Evolutionary conservation across 2,329 filamentous ascomycete genomes (phyloP).

Genomic region (Colletotrichum acutatum): DNA sequence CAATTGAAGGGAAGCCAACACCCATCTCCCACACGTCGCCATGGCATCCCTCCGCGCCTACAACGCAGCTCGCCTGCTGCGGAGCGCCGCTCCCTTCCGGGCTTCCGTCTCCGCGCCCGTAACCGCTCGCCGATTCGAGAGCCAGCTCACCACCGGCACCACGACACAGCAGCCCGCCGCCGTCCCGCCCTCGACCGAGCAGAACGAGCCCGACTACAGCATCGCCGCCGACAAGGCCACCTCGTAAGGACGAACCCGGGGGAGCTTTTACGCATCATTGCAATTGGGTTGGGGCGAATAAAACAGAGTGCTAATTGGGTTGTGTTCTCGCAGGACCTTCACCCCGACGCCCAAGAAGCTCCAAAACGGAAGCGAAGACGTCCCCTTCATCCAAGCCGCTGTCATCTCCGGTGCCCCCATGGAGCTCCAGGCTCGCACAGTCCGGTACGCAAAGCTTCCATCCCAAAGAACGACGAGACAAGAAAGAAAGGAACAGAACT

Average conservation of each 20-base stretch:
- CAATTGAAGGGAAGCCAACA: slow-evolving; percentile 13
- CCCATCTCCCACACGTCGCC: slow-evolving; percentile 37
- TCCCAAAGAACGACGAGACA: background rate
- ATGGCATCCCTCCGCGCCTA: slow-evolving; percentile 77
- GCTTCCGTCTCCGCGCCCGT: slow-evolving; percentile 51
- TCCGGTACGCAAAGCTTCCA: slow-evolving; percentile 72
- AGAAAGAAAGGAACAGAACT: background rate
- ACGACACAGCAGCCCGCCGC: slow-evolving; percentile 42
- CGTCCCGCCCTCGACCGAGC: slow-evolving; percentile 51
- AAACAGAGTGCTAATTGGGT: slow-evolving; percentile 18
- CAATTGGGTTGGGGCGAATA: too few species aligned
- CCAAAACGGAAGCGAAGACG: slow-evolving; percentile 90
- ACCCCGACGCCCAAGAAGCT: slow-evolving; percentile 90
- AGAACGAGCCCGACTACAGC: slow-evolving; percentile 84
- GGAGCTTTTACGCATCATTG: too few species aligned
- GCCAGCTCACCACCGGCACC: slow-evolving; percentile 57
- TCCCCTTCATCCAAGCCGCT: slow-evolving; percentile 80
- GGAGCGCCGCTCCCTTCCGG: slow-evolving; percentile 53
- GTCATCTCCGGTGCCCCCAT: slow-evolving; percentile 91
- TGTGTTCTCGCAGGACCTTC: slow-evolving; percentile 73
- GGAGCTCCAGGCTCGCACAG: slow-evolving; percentile 92
- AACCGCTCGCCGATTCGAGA: slow-evolving; percentile 65
- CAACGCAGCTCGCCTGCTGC: slow-evolving; percentile 63
- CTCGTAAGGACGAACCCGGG: slow-evolving; percentile 80
- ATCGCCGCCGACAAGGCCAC: slow-evolving; percentile 87